phyloP scores from a whole-genome alignment of 306 rosid genomes.

The Medicago truncatula region DNA sequence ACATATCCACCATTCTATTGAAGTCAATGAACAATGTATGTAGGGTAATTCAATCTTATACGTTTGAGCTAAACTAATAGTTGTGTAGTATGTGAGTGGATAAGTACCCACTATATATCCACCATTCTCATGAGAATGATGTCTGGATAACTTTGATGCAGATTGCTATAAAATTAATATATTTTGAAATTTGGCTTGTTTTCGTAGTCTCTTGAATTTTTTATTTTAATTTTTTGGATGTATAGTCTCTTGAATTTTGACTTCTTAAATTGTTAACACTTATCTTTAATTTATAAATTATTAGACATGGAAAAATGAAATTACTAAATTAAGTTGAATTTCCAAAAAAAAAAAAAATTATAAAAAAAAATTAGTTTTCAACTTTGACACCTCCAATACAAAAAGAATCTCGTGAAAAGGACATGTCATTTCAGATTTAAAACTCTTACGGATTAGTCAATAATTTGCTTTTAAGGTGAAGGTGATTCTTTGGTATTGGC shows the following conservation, averaged over 20 bases:
- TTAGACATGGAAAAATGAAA: too few species aligned
- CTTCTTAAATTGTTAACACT: neutral
- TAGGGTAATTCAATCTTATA: slow-evolving; percentile 21
- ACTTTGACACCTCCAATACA: too few species aligned
- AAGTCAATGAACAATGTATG: slow-evolving; percentile 31
- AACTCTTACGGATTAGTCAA: too few species aligned
- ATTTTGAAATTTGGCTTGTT: neutral
- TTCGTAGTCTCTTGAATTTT: neutral
- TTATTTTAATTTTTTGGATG: too few species aligned
- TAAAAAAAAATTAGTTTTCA: too few species aligned
- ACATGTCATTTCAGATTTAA: too few species aligned
- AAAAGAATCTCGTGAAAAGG: too few species aligned
- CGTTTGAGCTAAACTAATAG: slow-evolving; percentile 11
- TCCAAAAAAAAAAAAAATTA: too few species aligned
- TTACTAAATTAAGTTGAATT: too few species aligned
- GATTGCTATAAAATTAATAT: neutral
- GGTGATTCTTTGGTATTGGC: too few species aligned
- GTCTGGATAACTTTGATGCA: neutral
- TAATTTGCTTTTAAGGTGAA: too few species aligned
- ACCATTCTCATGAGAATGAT: slow-evolving; percentile 23
- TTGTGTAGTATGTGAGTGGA: slow-evolving; percentile 27
- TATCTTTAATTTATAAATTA: too few species aligned
- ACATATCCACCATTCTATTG: neutral
- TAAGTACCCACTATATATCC: slow-evolving; percentile 6
- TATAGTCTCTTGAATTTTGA: neutral